Base-by-base conservation (phyloP, 352 stramenopile genomes). In the Globisporangium parvum region DNA sequence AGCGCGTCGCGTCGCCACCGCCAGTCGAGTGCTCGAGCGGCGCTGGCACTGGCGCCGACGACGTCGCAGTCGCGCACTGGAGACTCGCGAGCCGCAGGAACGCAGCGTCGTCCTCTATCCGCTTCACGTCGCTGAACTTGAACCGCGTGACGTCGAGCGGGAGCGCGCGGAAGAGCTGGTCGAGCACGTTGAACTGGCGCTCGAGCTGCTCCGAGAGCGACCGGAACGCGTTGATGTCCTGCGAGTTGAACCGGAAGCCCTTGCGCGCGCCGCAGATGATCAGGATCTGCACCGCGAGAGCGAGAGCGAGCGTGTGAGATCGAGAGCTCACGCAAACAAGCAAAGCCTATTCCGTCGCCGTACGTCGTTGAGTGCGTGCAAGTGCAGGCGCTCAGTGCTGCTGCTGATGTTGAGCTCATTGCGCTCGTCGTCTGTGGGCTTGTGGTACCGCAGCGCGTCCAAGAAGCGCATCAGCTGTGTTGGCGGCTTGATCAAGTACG, bases 391-490 rank as follows among this genome's bases (percentile, higher is more conserved):
- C 59, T 93, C 85, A 0, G 67, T 84, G 41, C 76, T 78, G 54
- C 80, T 90, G 54, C 71, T 82, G 17, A 94, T 57, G 55, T 91
- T 92, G 37, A 91, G 67, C 42, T 74, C 63, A 31, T 70, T 57
- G 53, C 79, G 78, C 61, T 94, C 85, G 26, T 85, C 71, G 4
- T 67, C 44, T n/a, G 82, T 92, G 6, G 85, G 85, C 31, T 89
- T 90, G 61, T 94, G 85, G 56, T 90, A 94, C n/a, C 85, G 80
- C 56, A 94, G 62, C 9, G 70, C 72, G 56, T 94, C 85, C 45
- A 94, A 76, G 46, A 91, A 80, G 52, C 85, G 82, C 75, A 94
- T 74, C 72, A 87, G 85, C 55, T 88, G 78, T 55, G 79, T 87
- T 55, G 85, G 80, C 20, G 81, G 59, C 49, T 87, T 88, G 26